phyloP scores from a whole-genome alignment of 2,329 filamentous ascomycete species.

The Sclerotinia minor region DNA sequence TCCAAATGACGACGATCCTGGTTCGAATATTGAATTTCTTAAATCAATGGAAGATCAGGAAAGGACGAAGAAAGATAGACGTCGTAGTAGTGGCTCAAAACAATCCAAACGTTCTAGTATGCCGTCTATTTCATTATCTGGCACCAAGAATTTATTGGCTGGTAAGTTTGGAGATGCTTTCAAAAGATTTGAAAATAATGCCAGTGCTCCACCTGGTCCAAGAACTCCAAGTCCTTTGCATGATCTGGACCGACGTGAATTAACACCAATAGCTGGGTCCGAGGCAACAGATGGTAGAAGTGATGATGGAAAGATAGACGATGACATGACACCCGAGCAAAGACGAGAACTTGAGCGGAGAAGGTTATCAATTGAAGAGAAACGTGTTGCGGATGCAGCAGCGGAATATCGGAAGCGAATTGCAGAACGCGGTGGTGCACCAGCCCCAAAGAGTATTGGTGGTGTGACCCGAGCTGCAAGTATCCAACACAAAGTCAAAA shows the following conservation, averaged over 20 bases:
- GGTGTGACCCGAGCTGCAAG: conserved; percentile 68
- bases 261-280: conserved; percentile 72
- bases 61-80: conserved; percentile 52
- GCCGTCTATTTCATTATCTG: conserved; percentile 64
- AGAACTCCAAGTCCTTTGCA: conserved; percentile 48
- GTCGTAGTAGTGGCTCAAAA: conserved; percentile 54
- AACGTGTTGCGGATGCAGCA: conserved; percentile 81
- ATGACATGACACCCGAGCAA: conserved; percentile 81
- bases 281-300: conserved; percentile 69
- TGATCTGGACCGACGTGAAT: conserved; percentile 46
- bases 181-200: conserved; percentile 73
- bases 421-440: conserved; percentile 57
- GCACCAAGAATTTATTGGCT: conserved; percentile 78
- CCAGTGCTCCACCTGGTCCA: conserved; percentile 45
- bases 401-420: conserved; percentile 82
- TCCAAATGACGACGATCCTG: conserved; percentile 52
- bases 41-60: conserved; percentile 70
- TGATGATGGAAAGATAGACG: conserved; percentile 66
- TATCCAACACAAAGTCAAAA: conserved; percentile 90
- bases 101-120: conserved; percentile 73
- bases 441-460: conserved; percentile 56
- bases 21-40: conserved; percentile 81
- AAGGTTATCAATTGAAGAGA: conserved; percentile 82
- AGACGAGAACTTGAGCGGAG: conserved; percentile 84
- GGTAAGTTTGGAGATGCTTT: conserved; percentile 93